Evolutionary conservation across 2,329 filamentous ascomycete species (phyloP), one percentile per base, ranked within the genome.

Genomic region (Tolypocladium sp.): DNA sequence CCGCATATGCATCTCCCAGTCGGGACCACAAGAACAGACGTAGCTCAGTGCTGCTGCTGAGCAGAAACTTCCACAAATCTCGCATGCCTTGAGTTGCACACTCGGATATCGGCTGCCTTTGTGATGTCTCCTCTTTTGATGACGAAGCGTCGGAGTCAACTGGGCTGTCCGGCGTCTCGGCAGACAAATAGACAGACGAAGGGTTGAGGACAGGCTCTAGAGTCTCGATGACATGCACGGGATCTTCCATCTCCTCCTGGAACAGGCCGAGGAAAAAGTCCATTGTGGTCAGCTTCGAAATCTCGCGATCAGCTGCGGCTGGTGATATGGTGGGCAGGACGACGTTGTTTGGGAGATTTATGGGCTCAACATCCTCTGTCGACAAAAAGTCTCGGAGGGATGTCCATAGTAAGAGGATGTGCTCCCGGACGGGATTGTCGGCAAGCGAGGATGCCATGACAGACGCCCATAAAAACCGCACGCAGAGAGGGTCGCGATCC

Each of bases 201-300:
- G 89, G 87, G 62, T 97, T 93, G 6, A 99, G 78, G 12, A 99
- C 89, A 4, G 94, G 94, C 68, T 99, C 94, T 41, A 99, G 77
- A 35, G 87, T 94, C 68, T 97, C 92, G 60, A 99, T 97, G 25
- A 97, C 85, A 6, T 87, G 82, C 15, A 93, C 83, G 0, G 93
- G 90, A 65, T 97, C 88, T 54, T 88, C 86, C 60, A 87, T 83
- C 59, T 94, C 89, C 42, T 92, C 87, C 61, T 90, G 89, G 70
- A 97, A 97, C 0, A 99, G 83, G 42, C 87, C 90, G 56, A 92
- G 81, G 73, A 99, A 97, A 71, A 97, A 97, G 69, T 97, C 93
- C 84, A 96, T 94, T 0, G 93, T 97, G 17, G 91, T 96, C 40
- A 97, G 81, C 67, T 92, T 92, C 15, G 91, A 93, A 33, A 97